A percentile compares a stretch with the other conserved stretches of the same genome.
These are phyloP conservation scores for Dunaliella salina DNA, from an alignment of 163 green algal species.

Conservation along the genomic window DNA sequence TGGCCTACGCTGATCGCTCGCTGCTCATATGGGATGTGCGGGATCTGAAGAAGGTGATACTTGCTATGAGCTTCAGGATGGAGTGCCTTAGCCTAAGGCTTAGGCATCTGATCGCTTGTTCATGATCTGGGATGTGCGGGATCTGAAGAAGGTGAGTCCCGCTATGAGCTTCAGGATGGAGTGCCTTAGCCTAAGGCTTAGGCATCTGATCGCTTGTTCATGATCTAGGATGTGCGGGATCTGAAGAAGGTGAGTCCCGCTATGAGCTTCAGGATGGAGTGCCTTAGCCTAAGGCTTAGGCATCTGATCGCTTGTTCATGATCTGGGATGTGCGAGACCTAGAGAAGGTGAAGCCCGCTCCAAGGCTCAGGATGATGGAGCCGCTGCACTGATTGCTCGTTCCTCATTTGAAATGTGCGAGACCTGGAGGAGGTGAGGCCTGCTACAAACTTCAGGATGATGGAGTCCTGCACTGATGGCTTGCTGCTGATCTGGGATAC, in stretches of 20 bases:
- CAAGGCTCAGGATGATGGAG: too few relatives aligned
- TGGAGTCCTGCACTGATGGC: constrained; percentile 33
- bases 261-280: too few relatives aligned
- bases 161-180: too few relatives aligned
- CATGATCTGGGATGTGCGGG: constrained; percentile 45
- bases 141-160: constrained; percentile 24
- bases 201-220: constrained; percentile 35
- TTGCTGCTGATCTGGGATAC: constrained; percentile 46
- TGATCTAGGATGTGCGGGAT: constrained; percentile 47
- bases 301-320: constrained; percentile 37
- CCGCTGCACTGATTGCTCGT: constrained; percentile 37
- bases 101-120: constrained; percentile 39
- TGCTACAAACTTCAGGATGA: too few relatives aligned
- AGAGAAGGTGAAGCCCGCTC: too few relatives aligned
- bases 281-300: too few relatives aligned
- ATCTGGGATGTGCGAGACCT: constrained; percentile 18
- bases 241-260: constrained; percentile 31
- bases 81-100: constrained; percentile 35
- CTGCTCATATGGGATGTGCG: constrained; percentile 49
- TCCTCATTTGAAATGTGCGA: constrained; percentile 47
- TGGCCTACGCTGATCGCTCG: constrained; percentile 45
- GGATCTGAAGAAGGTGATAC: constrained; percentile 26
- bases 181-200: too few relatives aligned
- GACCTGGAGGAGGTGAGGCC: constrained; percentile 24
- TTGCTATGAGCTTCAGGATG: too few relatives aligned